phyloP scores from a whole-genome alignment of 108 stramenopile genomes.

The Skeletonema grethae region DNA sequence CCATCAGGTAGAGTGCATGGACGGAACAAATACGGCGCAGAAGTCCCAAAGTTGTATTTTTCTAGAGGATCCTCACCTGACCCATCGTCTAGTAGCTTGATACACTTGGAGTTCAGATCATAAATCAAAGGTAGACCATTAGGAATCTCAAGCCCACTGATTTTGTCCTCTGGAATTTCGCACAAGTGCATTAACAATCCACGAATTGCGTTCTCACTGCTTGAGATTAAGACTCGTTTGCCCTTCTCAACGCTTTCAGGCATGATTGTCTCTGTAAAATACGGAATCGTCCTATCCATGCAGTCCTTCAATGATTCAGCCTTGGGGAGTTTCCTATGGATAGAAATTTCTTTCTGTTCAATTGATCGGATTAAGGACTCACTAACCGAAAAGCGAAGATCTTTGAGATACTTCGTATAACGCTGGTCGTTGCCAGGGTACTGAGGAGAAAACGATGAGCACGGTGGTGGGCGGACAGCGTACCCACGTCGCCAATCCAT shows the following conservation, averaged over 20 bases:
- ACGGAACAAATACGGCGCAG: slow-evolving; percentile 81
- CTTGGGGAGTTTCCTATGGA: slow-evolving; percentile 87
- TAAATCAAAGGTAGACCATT: slow-evolving; percentile 96
- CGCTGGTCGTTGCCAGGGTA: slow-evolving; percentile 91
- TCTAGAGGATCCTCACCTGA: slow-evolving; percentile 79
- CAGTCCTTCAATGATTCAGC: slow-evolving; percentile 91
- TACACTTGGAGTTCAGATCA: slow-evolving; percentile 75
- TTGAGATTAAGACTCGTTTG: slow-evolving; percentile 94
- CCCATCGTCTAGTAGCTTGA: slow-evolving; percentile 90
- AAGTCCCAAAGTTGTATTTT: slow-evolving; percentile 84
- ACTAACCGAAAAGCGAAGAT: slow-evolving; percentile 70
- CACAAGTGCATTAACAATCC: slow-evolving; percentile 97
- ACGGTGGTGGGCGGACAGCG: slow-evolving; percentile 80
- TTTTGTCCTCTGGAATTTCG: slow-evolving; percentile 93
- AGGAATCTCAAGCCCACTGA: slow-evolving; percentile 93
- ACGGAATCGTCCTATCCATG: slow-evolving; percentile 91
- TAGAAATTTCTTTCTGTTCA: slow-evolving; percentile 59
- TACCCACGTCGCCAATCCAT: slow-evolving; percentile 91
- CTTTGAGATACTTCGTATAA: slow-evolving; percentile 82
- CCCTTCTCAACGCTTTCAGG: slow-evolving; percentile 87
- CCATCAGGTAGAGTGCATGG: slow-evolving; percentile 76
- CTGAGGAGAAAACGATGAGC: slow-evolving; percentile 71
- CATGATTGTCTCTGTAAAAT: slow-evolving; percentile 85
- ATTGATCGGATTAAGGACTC: slow-evolving; percentile 84
- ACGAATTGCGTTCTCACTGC: slow-evolving; percentile 98